phyloP scores from a whole-genome alignment of 2,329 filamentous ascomycete genomes.

The Beauveria asiatica region DNA sequence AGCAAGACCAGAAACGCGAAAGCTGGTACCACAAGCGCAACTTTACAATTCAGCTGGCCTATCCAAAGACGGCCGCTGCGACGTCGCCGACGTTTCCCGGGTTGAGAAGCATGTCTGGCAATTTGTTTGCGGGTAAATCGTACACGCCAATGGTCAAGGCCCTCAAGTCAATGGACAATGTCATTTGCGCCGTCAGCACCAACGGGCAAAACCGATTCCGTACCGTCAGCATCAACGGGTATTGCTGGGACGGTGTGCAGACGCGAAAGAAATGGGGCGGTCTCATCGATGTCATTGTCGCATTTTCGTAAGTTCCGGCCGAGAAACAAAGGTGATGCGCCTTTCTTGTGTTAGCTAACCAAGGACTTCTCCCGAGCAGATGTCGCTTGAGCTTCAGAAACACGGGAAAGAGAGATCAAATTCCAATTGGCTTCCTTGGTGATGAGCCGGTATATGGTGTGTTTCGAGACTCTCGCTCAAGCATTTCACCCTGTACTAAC shows the following conservation, averaged over 20 bases:
- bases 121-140: not conserved
- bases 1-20: not conserved
- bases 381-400: not conserved
- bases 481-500: not conserved
- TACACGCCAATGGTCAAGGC: not conserved
- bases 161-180: not conserved
- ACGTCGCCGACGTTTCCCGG: not conserved
- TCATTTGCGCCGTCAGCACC: not conserved
- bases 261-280: not conserved
- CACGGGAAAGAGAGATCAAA: not conserved
- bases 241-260: not conserved
- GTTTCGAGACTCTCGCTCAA: not conserved
- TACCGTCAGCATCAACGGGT: not conserved
- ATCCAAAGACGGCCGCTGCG: not conserved
- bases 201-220: not conserved
- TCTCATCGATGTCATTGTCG: not conserved
- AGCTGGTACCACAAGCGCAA: not conserved
- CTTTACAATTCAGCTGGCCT: not conserved
- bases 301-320: not conserved
- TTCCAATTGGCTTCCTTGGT: not conserved
- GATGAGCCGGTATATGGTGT: not conserved
- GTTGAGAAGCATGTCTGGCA: not conserved
- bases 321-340: not conserved
- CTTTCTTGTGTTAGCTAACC: not conserved
- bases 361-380: not conserved